Base-by-base conservation (phyloP, 257 asterid species). In the Nicotiana attenuata region DNA sequence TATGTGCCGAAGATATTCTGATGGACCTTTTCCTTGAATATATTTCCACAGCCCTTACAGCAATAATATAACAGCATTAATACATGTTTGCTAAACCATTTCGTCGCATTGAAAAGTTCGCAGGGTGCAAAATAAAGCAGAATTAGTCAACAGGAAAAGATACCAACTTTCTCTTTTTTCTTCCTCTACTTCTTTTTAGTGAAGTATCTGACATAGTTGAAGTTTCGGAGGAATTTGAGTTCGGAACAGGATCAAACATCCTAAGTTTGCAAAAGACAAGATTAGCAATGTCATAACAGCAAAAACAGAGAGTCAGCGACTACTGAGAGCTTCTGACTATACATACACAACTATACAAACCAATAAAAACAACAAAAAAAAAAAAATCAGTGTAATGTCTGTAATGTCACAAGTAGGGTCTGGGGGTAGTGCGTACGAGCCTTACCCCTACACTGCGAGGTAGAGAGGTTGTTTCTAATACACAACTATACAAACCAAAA, bases 141-240 rank as follows among this genome's bases (percentile, higher is more conserved):
- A 67, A 73, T 47, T 41, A 83, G 82, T 63, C 33, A 59, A 81
- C 80, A 22, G 4, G 67, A 77, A 79, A 90, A 78, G 86, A 83
- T 85, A 84, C 98, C 53, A 35, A 96, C 98, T 91, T 91, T 86
- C 90, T 92, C 87, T 94, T 92, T 87, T 89, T 96, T 89, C 93
- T 90, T 68, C 94, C 95, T 61, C 91, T 90, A 31, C 91, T 87
- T 63, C 88, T 91, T 85, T 73, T 85, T 64, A 77, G 81, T n/a
- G 90, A 90, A 71, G 90, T 73, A 77, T 82, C 71, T 73, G 83
- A 88, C 53, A 81, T 84, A 81, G 86, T 88, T 75, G 81, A 88
- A 82, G 83, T 89, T 82, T 86, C 91, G 68, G 87, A 77, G 71
- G 85, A 61, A 55, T 87, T 76, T 85, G 89, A 82, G 82, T 89